Evolutionary conservation across 345 rosid genomes (phyloP).

Genomic region (Bruguiera parviflora): DNA sequence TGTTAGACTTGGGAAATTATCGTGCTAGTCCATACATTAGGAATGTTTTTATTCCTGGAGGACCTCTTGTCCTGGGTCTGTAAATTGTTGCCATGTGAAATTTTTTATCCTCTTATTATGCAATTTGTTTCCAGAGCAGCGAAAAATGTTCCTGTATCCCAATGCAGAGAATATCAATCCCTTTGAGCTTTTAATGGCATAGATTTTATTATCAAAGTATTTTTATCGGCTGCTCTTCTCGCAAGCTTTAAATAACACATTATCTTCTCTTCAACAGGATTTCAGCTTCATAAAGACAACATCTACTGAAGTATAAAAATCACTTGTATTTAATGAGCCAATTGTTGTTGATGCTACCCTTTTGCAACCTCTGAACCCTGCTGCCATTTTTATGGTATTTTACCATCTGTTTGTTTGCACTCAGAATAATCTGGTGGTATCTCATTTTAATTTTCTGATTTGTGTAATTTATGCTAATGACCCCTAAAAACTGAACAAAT

Average conservation of each 20-base stretch:
- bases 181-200: neutral
- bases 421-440: constrained; percentile 6
- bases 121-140: neutral
- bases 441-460: constrained; percentile 3
- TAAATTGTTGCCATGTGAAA: neutral
- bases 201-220: no score
- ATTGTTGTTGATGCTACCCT: constrained; percentile 75
- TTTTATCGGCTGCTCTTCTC: neutral
- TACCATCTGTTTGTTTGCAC: constrained; percentile 10
- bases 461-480: neutral
- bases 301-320: constrained; percentile 86
- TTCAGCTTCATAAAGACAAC: constrained; percentile 97
- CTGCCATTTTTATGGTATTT: constrained; percentile 84
- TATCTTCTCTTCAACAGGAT: constrained; percentile 48
- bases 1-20: neutral
- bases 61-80: neutral
- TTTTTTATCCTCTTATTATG: neutral
- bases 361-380: constrained; percentile 84
- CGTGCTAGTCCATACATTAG: neutral
- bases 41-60: neutral
- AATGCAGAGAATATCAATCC: neutral
- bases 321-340: constrained; percentile 92
- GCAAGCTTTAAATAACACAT: constrained; percentile 1
- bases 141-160: neutral
- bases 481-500: constrained; percentile 2